phyloP scores from a whole-genome alignment of 345 rosid species.

The Citrus unshiu region DNA sequence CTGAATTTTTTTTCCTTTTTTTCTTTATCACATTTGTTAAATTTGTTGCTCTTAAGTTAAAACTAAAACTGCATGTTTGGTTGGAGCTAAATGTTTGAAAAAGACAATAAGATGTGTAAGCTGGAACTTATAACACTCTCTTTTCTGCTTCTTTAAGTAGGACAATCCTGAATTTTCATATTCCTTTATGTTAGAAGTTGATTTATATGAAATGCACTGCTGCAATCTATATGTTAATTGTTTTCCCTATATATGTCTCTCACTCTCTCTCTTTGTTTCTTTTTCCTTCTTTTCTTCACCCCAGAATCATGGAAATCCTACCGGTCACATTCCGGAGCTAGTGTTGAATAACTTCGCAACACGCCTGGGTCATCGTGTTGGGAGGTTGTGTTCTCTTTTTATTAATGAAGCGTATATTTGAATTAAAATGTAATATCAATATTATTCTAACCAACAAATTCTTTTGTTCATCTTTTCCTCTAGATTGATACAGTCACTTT shows the following conservation, averaged over 20 bases:
- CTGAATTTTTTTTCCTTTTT: not conserved
- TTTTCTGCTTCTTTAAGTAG: not conserved
- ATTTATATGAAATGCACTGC: not conserved
- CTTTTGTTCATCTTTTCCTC: constrained; percentile 5
- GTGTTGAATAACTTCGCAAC: constrained; percentile 85
- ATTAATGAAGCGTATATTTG: not conserved
- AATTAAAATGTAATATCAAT: not conserved
- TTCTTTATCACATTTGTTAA: not conserved
- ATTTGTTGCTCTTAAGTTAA: not conserved
- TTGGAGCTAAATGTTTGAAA: not conserved
- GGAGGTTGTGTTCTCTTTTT: constrained; percentile 46
- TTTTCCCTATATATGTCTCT: not conserved
- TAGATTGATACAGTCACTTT: constrained; percentile 78
- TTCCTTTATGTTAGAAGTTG: not conserved
- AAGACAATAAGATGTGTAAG: not conserved
- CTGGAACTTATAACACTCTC: not conserved
- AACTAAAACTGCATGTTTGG: not conserved
- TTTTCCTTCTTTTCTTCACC: not conserved
- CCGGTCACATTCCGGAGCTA: constrained; percentile 85
- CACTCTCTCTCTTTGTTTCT: not conserved
- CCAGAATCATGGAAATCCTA: constrained; percentile 93
- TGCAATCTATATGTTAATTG: not conserved
- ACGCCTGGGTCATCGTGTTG: constrained; percentile 86
- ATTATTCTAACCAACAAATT: not conserved
- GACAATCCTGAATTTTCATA: not conserved